Base-by-base conservation (phyloP, 192 early-diverging fungal genomes). In the Podila epigama region DNA sequence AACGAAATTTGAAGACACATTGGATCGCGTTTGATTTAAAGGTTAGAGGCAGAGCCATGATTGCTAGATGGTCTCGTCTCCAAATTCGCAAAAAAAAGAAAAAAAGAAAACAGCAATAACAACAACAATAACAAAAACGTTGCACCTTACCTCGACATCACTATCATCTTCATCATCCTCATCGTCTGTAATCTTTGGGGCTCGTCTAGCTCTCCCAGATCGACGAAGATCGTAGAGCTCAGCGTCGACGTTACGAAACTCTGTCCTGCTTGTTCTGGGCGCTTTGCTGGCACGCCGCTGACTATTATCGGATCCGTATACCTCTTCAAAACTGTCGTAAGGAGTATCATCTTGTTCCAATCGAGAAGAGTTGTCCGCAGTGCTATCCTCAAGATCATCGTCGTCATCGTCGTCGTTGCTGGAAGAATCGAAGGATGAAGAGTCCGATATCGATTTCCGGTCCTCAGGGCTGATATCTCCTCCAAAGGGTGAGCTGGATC, bases 141-240 rank as follows among this genome's bases (percentile, higher is more conserved):
- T 31, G 27, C 18, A 11, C 15, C 25, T 59, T 61, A 69, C 61
- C 50, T 64, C 61, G 11, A 31, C 52, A 20, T 68, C 72, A 4
- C 66, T 64, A 6, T 75, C 65, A 11, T 75, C 63, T 10, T 75
- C 70, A 10, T 75, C 70, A 3, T 72, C 70, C 8, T 72, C 69
- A 68, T 86, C 73, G 67, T 81, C 68, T 39, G 69, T 44, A 55
- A 81, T 59, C 68, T 62, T 71, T 58, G 70, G 52, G 25, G 75
- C 40, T 34, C 75, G 59, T 66, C 79, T 58, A 71, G 64, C 71
- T 54, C 90, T 70, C 18, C 82, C 84, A 18, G 89, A 91, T 58
- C 90, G 54, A 55, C 90, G 77, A 10, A 92, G 73, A 39, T 90
- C 87, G 62, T 88, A 91, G 34, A 92, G 66, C 28, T 90, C 88